Evolutionary conservation across 2,329 filamentous ascomycete species (phyloP), one percentile per base, ranked within the genome.

Genomic region (Penicillium thymicola): DNA sequence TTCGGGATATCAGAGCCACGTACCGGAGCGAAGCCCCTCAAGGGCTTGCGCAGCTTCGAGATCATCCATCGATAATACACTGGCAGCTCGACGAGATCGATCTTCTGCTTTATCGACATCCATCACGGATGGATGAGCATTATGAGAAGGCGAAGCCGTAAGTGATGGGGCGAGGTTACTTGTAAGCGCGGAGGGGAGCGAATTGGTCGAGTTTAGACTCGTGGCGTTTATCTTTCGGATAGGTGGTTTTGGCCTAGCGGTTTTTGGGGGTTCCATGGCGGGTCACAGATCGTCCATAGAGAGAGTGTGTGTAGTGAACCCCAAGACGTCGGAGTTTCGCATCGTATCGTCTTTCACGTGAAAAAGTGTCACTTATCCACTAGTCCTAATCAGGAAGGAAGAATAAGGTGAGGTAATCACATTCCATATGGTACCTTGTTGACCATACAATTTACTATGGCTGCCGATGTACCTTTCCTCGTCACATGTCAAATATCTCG

Each of bases 1-100:
- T 28, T 54, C 16, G 18, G 54, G 27, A 45, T 32, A 21, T 27
- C 49, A 47, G 32, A 28, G 32, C 37, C 2, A 57, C 81, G 69
- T 77, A 91, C 89, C 88, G 66, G 88, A 86, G 74, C 86, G 82
- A 58, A 92, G 79, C 64, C 90, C 87, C 47, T 89, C 88, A 14
- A 92, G 77, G 8, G 89, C 89, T 72, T 92, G 88, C 30, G 89
- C 89, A 25, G 89, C 89, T 63, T 80, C 77, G 48, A 80, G 72
- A 59, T 80, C 78, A 61, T 80, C 77, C 69, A 78, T 76, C 36
- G 78, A 80, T 49, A 79, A 65, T 38, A 78, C 76, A 64, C 77
- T 79, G 55, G 73, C 74, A 38, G 72, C 76, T 60, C 76, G 74
- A 64, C 69, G 73, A 58, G 72, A 72, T 48, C 77, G 74, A 59